Conservation (phyloP, 2,329 filamentous ascomycete genomes). For the Rutstroemia sp. region DNA sequence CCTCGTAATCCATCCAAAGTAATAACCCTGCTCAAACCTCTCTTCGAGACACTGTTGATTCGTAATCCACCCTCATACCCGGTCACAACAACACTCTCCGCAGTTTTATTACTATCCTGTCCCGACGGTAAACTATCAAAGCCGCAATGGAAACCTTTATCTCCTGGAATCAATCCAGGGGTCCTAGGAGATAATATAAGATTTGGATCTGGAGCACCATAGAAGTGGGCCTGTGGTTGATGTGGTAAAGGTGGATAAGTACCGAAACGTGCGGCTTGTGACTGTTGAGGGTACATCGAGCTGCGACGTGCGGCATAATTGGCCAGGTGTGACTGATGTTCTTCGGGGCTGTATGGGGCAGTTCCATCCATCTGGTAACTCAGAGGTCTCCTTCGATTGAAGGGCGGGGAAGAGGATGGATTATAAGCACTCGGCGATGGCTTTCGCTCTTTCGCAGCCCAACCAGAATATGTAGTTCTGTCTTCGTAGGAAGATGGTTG, state of each 20-base stretch:
- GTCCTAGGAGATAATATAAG: constrained; percentile 42
- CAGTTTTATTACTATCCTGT: constrained; percentile 24
- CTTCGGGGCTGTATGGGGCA: constrained; percentile 34
- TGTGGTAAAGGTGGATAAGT: constrained; percentile 63
- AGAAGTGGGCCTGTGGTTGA: constrained; percentile 70
- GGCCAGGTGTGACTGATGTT: constrained; percentile 38
- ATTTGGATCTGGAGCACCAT: constrained; percentile 66
- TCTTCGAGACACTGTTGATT: constrained; percentile 65
- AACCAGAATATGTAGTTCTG: constrained; percentile 21
- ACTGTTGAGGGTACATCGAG: constrained; percentile 45
- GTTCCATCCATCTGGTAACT: constrained; percentile 41
- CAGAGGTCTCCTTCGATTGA: constrained; percentile 38
- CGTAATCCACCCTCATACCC: constrained; percentile 77
- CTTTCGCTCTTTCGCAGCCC: constrained; percentile 27
- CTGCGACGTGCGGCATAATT: constrained; percentile 38
- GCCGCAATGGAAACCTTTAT: constrained; percentile 69
- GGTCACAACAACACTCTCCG: constrained; percentile 62
- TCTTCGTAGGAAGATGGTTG: constrained; percentile 30
- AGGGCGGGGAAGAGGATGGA: constrained; percentile 28
- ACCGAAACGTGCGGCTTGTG: constrained; percentile 34
- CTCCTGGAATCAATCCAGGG: constrained; percentile 53
- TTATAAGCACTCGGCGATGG: constrained; percentile 18
- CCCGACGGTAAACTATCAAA: constrained; percentile 61
- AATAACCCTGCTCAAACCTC: constrained; percentile 61
- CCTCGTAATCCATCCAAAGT: constrained; percentile 72